Base-by-base conservation (phyloP, 75 land plant genomes). In the Pinus tabuliformis region DNA sequence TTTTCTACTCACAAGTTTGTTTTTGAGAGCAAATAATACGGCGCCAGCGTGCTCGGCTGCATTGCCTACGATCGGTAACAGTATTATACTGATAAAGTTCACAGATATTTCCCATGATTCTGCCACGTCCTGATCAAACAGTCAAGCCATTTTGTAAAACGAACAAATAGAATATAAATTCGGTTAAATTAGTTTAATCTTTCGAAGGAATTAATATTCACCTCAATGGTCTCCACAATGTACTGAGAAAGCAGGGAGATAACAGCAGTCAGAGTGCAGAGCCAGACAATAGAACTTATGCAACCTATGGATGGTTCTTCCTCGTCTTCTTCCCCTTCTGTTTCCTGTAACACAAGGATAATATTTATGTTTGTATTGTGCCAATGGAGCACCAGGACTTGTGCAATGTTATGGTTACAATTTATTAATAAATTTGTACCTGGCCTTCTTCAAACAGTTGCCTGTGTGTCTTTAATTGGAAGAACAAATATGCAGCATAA, bases 211-310 rank as follows among this genome's bases (percentile, higher is more conserved):
- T 1, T 45, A 45, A 13, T 28, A 73, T 45, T n/a, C 73, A 91
- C 96, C 92, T 93, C 91, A 65, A 93, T 93, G 24, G 96, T 91
- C 62, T 72, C 86, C 14, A 93, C 96, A 4, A 93, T 81, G 57
- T 84, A 92, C 57, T 95, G 93, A 0, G 99, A 97, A 3, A 97
- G 75, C 16, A 94, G 20, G 26, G 99, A 89, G 28, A 97, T 89
- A 22, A 94, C 76, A 13, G 79, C 62, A 11, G 99, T 97, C 83
- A 97, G 88, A 22, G 80, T 81, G 30, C 83, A 76, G 45, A 97
- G 84, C 98, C 99, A 95, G 6, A 45, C 76, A 20, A 92, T 57
- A 60, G 88, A 87, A 37, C 89, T 87, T 80, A 83, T 75, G 12
- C 89, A 82, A 5, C 98, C 87, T 13, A 92, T 76, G 61, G 89